Base-by-base conservation (phyloP, 208 protist genomes). In the Leishmania tropica region DNA sequence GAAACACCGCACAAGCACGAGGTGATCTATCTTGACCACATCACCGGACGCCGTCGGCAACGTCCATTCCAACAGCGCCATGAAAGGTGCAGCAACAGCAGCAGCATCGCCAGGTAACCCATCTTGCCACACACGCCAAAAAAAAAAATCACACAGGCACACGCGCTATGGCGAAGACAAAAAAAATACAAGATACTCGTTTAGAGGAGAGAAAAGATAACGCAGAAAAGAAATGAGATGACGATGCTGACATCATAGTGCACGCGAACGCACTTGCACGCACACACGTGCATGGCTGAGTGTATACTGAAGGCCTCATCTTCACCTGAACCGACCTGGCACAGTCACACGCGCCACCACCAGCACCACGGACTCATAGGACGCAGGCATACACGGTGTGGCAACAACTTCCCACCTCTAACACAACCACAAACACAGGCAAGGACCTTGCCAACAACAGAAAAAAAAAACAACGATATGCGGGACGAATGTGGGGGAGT, bases 171-270 rank as follows among this genome's bases (percentile, higher is more conserved):
- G 45, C 75, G 45, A 10, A 1, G 35, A 70, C 4, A 45, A 8
- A 19, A 67, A 48, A 48, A 8, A 48, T 48, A 48, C 60, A 45
- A 70, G 35, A 15, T 31, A 24, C n/a, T 45, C 37, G 3, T 45
- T 70, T 42, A 45, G 31, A 45, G 65, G 72, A 56, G 72, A 40
- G 47, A 28, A 87, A 81, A 77, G 60, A 62, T 83, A 71, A 85
- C 78, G 19, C 71, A 45, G 48, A 60, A 37, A 53, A 78, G 37
- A 70, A 53, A 65, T 10, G 24, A 17, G 7, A n/a, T 28, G 47
- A 48, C 31, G 54, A 7, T 10, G 28, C 74, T 40, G 48, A n/a
- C 42, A 84, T 48, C 31, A 51, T 54, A 58, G 47, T 11, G 17
- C 68, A 56, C 13, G 67, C 31, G 47, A 24, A 60, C 58, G 37